Evolutionary conservation across 2,329 filamentous ascomycete genomes (phyloP), one percentile per base, ranked within the genome.

Genomic region (Dactylellina drechsleri): DNA sequence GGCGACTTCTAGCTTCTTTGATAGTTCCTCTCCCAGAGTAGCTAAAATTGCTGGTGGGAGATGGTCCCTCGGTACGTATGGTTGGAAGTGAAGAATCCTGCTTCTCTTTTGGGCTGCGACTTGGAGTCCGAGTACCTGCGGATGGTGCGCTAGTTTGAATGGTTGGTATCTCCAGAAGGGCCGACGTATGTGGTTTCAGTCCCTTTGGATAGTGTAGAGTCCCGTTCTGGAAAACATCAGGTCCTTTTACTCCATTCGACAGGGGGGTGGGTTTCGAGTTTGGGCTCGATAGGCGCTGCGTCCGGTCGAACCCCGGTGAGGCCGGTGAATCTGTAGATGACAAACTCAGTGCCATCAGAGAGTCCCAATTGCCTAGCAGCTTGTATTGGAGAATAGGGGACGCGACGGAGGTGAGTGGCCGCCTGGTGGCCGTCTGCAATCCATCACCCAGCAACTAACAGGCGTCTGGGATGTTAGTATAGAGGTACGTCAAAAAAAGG

Each of bases 271-370:
- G 64, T 36, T 75, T 75, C 4, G 71, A 56, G 59, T 59, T 75
- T 43, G 62, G 67, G 52, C 56, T 68, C 36, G 71, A 68, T 43
- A 75, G 58, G 49, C 71, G 62, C 52, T 66, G 64, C 18, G 64
- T 64, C 16, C 71, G 71, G 50, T 75, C 71, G 18, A 68, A 75
- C 20, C 71, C 71, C 64, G 64, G 61, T 31, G 71, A 58, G 20
- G 47, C 61, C 56, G 71, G 64, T 36, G 71, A 64, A 16, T 75
- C 71, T 67, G 71, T 54, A 60, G 71, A 67, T 5, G 71, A 59
- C 16, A 75, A 45, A 36, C 58, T 75, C 20, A 75, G 58, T 57
- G 71, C 71, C 71, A 75, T 75, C 65, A 68, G 71, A 68, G 45
- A 59, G 47, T 43, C 28, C 36, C 49, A 26, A 62, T 45, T 12